Evolutionary conservation across 1,284 basidiomycete genomes (phyloP).

Genomic region (Schizopora paradoxa): DNA sequence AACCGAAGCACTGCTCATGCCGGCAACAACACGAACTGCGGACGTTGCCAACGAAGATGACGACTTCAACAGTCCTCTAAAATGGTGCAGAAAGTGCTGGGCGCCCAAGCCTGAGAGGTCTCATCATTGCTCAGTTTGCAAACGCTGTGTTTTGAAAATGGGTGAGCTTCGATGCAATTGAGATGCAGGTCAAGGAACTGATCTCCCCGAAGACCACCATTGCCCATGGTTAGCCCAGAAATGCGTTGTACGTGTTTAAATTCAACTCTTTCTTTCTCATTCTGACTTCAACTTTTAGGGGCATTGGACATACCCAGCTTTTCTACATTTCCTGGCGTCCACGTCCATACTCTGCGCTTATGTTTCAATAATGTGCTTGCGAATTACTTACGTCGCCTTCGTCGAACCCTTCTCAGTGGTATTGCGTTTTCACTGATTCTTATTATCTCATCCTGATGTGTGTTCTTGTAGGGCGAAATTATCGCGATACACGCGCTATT

Average conservation of each 20-base stretch:
- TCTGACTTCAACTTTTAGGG: constrained; percentile 43
- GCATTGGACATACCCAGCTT: constrained; percentile 80
- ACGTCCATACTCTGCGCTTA: constrained; percentile 63
- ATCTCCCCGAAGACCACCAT: constrained; percentile 66
- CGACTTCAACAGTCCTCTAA: constrained; percentile 47
- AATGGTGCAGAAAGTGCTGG: constrained; percentile 75
- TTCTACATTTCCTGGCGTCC: constrained; percentile 76
- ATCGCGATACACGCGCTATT: constrained; percentile 71
- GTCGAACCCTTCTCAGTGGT: constrained; percentile 55
- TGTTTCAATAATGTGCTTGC: constrained; percentile 48
- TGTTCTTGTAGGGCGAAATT: constrained; percentile 51
- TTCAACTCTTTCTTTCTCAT: constrained; percentile 1
- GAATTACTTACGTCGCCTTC: constrained; percentile 65
- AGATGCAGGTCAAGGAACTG: constrained; percentile 19
- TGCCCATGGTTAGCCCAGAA: constrained; percentile 80
- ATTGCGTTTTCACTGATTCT: constrained; percentile 7
- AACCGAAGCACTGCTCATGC: constrained; percentile 50
- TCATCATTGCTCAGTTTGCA: constrained; percentile 78
- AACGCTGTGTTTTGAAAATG: constrained; percentile 81
- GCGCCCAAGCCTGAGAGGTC: constrained; percentile 77
- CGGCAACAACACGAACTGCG: constrained; percentile 1
- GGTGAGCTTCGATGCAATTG: constrained; percentile 42
- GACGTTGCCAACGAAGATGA: constrained; percentile 33
- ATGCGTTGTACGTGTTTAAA: constrained; percentile 59
- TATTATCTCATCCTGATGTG: constrained; percentile 7